Conservation (phyloP, 345 rosid species). For the Kandelia obovata region DNA sequence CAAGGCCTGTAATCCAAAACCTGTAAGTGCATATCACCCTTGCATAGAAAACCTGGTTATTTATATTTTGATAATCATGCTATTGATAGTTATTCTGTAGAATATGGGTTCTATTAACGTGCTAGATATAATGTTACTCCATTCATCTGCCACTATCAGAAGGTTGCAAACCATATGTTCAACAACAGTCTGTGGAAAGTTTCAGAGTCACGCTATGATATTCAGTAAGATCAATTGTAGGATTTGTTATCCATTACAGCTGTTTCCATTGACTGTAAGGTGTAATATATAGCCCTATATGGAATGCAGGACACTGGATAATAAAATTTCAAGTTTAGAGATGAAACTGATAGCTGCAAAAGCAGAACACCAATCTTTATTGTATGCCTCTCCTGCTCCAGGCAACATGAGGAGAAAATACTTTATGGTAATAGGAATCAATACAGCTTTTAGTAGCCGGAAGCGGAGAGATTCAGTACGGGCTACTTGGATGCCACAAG, state of each 20-base stretch:
- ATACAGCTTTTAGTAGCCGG: conserved; percentile 80
- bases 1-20: conserved; percentile 28
- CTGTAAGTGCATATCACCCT: conserved; percentile 31
- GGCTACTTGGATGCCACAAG: conserved; percentile 94
- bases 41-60: neutral
- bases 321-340: conserved; percentile 42
- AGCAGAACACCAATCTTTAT: conserved; percentile 37
- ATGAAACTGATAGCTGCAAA: conserved; percentile 43
- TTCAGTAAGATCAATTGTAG: conserved; percentile 26
- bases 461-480: conserved; percentile 82
- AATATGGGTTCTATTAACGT: neutral
- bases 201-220: conserved; percentile 22
- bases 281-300: neutral
- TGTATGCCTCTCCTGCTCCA: conserved; percentile 1
- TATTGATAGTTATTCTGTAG: neutral
- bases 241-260: conserved; percentile 2
- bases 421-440: conserved; percentile 84
- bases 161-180: conserved; percentile 33
- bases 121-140: conserved; percentile 10
- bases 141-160: conserved; percentile 23
- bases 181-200: conserved; percentile 26
- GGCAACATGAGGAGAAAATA: conserved; percentile 40
- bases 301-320: conserved; percentile 46
- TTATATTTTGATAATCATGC: neutral
- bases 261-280: conserved; percentile 4